Evolutionary conservation across 257 asterid genomes (phyloP), one percentile per base, ranked within the genome.

Genomic region (Salvia hispanica): DNA sequence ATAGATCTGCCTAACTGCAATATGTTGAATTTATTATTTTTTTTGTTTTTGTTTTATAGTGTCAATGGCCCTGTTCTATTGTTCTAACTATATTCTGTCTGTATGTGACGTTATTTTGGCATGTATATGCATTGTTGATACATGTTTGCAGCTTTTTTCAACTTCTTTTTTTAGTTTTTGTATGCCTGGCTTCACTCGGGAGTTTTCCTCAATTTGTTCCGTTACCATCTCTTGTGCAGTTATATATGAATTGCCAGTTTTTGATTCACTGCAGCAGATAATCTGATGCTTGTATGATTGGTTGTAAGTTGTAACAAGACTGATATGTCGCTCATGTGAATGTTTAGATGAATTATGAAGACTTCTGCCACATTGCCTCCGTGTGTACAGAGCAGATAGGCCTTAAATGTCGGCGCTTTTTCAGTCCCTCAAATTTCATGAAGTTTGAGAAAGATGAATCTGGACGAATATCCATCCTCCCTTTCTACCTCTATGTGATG

Each of bases 351-450:
- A 94, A 94, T 73, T 94, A 94, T 77, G 99, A 94, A 81, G 99
- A 94, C 88, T 94, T 94, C 79, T 94, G 99, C 92, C 98, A 94
- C 87, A 94, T 94, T 71, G 99, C 99, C 78, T 84, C 99, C 4
- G 96, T 94, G 64, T 94, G 99, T 77, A 80, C 97, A 57, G 98
- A 88, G 77, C 99, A 94, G 81, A 94, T 94, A 73, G 99, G 99
- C 76, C 87, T 91, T 66, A 91, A 94, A 82, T 85, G 96, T 75
- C 86, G 96, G 62, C 91, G 96, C 51, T 94, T 94, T 82, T 91
- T 88, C 78, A 94, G 98, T 72, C 96, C 98, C 63, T 91, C 99
- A n/a, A 91, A 94, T 83, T 94, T 94, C 89, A 94, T 94, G 99
- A 94, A 94, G 85, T 94, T 91, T 78, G 99, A 94, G 87, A 91